phyloP scores from a whole-genome alignment of 2,329 filamentous ascomycete species.

The Hypoxylon sp. region DNA sequence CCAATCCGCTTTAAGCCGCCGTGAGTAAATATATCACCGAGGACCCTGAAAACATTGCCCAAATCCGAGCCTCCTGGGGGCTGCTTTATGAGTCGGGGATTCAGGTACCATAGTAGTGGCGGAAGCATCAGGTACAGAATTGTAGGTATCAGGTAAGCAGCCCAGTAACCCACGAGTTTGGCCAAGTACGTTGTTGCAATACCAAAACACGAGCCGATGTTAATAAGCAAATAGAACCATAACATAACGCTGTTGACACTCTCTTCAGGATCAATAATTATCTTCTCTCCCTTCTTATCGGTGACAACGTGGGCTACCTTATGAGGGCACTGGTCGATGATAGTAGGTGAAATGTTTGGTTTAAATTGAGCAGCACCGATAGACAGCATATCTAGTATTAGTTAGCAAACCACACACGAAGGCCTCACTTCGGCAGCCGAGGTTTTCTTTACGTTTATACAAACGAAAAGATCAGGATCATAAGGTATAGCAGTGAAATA shows the following conservation, averaged over 20 bases:
- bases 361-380: constrained; percentile 80
- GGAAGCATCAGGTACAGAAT: constrained; percentile 73
- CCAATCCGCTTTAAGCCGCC: constrained; percentile 51
- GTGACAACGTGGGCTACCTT: constrained; percentile 68
- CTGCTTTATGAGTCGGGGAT: constrained; percentile 69
- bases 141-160: constrained; percentile 60
- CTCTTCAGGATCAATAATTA: constrained; percentile 76
- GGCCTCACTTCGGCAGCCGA: too few relatives aligned
- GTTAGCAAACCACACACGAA: constrained; percentile 24
- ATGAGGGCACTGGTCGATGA: constrained; percentile 76
- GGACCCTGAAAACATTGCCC: constrained; percentile 56
- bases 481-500: neutral
- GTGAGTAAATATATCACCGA: constrained; percentile 56
- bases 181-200: constrained; percentile 67
- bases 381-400: constrained; percentile 57
- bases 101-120: constrained; percentile 69
- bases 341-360: constrained; percentile 76
- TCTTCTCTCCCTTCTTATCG: constrained; percentile 69
- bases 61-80: constrained; percentile 78
- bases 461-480: neutral
- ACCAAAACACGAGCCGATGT: constrained; percentile 65
- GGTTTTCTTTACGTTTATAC: neutral
- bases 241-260: constrained; percentile 76
- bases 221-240: constrained; percentile 71
- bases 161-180: constrained; percentile 65